These are phyloP conservation scores for Lyophyllum semitale DNA, from an alignment of 768 basidiomycete species.

Conservation along the genomic window DNA sequence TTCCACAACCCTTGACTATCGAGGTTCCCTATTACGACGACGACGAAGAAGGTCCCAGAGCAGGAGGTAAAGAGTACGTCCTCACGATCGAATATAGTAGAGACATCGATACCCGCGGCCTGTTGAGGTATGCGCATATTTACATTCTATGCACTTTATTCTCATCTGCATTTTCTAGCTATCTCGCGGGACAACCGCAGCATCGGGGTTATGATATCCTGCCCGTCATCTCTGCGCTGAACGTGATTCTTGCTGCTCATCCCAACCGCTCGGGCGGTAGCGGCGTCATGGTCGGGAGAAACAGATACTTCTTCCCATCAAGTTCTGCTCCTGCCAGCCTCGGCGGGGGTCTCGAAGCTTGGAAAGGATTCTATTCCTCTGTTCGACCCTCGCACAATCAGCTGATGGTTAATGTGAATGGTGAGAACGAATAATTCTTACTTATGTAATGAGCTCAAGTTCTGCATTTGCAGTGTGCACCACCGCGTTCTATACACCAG, in stretches of 20 bases:
- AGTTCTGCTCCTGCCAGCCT: slow-evolving; percentile 49
- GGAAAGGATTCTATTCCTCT: slow-evolving; percentile 61
- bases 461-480: slow-evolving; percentile 43
- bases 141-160: slow-evolving; percentile 28
- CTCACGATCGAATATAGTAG: slow-evolving; percentile 43
- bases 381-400: slow-evolving; percentile 57
- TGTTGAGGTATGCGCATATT: slow-evolving; percentile 37
- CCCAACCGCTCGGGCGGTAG: slow-evolving; percentile 53
- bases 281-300: slow-evolving; percentile 67
- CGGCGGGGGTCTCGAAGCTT: slow-evolving; percentile 56
- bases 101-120: slow-evolving; percentile 53
- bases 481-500: slow-evolving; percentile 61
- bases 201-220: slow-evolving; percentile 57
- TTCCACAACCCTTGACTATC: slow-evolving; percentile 48
- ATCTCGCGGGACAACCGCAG: slow-evolving; percentile 54
- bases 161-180: slow-evolving; percentile 40
- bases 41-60: slow-evolving; percentile 48
- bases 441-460: not conserved
- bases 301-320: slow-evolving; percentile 64
- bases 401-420: slow-evolving; percentile 66
- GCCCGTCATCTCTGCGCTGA: slow-evolving; percentile 64
- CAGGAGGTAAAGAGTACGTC: slow-evolving; percentile 47
- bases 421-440: slow-evolving; percentile 36
- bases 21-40: slow-evolving; percentile 50
- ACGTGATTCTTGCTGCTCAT: slow-evolving; percentile 61